Conservation (phyloP, 768 basidiomycete species). For the Suillus brevipes region DNA sequence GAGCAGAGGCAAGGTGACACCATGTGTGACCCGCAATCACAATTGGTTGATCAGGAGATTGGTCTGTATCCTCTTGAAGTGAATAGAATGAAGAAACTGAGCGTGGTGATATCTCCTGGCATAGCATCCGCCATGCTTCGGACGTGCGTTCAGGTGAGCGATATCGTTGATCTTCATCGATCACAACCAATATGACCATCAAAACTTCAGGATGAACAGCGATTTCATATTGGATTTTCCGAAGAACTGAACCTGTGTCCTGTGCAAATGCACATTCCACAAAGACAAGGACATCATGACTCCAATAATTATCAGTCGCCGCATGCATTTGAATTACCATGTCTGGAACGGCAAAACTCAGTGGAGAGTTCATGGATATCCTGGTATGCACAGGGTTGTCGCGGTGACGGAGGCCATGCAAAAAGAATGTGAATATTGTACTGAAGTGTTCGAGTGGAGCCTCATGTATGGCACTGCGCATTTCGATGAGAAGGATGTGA, state of each 20-base stretch:
- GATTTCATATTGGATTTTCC: neutral
- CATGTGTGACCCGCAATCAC: constrained; percentile 1
- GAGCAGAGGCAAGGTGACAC: constrained; percentile 4
- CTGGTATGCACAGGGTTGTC: neutral
- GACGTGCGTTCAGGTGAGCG: neutral
- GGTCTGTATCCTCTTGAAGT: neutral
- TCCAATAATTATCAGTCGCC: neutral
- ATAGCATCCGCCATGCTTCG: neutral
- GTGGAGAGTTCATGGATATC: neutral
- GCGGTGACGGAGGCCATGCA: neutral
- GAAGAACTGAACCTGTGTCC: neutral
- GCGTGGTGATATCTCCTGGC: neutral
- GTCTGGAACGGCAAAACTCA: neutral
- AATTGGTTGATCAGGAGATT: neutral
- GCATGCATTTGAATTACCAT: neutral
- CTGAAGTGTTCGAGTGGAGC: neutral
- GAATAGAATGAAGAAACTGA: neutral
- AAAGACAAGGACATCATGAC: neutral
- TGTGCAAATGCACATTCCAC: neutral
- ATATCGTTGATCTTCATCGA: neutral
- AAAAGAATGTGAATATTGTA: neutral
- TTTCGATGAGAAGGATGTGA: neutral
- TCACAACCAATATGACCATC: neutral
- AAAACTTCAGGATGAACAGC: neutral
- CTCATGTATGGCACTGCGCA: neutral